Evolutionary conservation across 1,284 basidiomycete genomes (phyloP).

Genomic region (Butyriboletus appendiculatus): DNA sequence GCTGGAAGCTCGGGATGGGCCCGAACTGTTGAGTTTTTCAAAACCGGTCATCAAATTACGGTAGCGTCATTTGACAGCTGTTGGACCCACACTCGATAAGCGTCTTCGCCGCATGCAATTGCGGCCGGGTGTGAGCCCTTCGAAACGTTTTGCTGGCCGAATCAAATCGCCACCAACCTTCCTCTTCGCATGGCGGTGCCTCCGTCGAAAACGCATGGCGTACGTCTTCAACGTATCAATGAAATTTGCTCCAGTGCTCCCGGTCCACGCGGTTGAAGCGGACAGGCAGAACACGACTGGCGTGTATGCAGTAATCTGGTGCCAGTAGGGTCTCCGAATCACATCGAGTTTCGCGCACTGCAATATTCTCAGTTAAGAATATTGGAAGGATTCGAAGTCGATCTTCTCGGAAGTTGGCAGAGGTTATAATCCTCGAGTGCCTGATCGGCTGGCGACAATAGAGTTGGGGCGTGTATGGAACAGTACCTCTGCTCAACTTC

Average conservation of each 20-base stretch:
- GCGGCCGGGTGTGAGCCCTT: not conserved
- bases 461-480: not conserved
- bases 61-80: not conserved
- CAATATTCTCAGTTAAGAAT: not conserved
- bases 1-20: no score
- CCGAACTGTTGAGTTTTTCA: not conserved
- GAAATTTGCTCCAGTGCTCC: not conserved
- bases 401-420: not conserved
- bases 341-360: not conserved
- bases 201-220: not conserved
- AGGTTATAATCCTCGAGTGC: constrained; percentile 2
- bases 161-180: not conserved
- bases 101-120: not conserved
- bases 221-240: not conserved
- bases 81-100: not conserved
- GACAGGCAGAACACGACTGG: not conserved
- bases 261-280: not conserved
- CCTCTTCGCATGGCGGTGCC: not conserved
- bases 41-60: not conserved
- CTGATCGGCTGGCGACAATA: not conserved
- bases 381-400: not conserved
- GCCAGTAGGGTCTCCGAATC: not conserved
- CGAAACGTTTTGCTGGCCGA: not conserved
- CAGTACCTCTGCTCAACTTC: not conserved
- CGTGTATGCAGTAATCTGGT: not conserved